Percentiles rank a stretch among this genome's conserved stretches.
These are phyloP conservation scores for Verruconis gallopava DNA, from an alignment of 2,329 filamentous ascomycete species.

Conservation along the genomic window DNA sequence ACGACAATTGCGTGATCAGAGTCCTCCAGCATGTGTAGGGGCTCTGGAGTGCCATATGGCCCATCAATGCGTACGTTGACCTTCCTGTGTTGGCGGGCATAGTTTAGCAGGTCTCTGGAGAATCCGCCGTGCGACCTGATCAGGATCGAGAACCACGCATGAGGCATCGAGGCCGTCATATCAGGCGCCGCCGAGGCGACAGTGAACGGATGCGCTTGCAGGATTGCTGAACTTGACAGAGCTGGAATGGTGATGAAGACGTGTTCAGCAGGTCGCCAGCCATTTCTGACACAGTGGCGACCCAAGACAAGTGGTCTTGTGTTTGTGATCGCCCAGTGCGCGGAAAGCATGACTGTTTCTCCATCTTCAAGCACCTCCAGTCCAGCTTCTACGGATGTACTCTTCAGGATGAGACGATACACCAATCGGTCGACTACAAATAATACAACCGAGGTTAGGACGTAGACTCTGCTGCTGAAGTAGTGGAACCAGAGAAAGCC, in stretches of 20 bases:
- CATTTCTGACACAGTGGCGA: conserved; percentile 1
- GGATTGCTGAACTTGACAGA: conserved; percentile 37
- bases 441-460: conserved; percentile 39
- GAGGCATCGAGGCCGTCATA: conserved; percentile 1
- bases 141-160: conserved; percentile 40
- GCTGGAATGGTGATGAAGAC: conserved; percentile 48
- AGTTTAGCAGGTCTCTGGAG: conserved; percentile 39
- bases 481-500: conserved; percentile 49
- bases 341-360: conserved; percentile 39
- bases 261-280: conserved; percentile 49
- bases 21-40: conserved; percentile 39
- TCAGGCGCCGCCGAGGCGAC: conserved; percentile 47
- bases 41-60: conserved; percentile 48
- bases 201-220: conserved; percentile 55
- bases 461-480: conserved; percentile 38
- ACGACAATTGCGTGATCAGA: conserved; percentile 41
- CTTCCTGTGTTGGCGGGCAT: conserved; percentile 24
- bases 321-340: conserved; percentile 27
- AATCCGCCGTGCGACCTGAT: conserved; percentile 50
- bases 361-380: conserved; percentile 43
- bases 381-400: conserved; percentile 34
- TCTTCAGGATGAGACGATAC: conserved; percentile 43
- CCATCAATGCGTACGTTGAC: conserved; percentile 45
- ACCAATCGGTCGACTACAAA: conserved; percentile 45
- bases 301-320: neutral